phyloP scores from a whole-genome alignment of 2,329 filamentous ascomycete genomes.

The Calonectria fujianensis region DNA sequence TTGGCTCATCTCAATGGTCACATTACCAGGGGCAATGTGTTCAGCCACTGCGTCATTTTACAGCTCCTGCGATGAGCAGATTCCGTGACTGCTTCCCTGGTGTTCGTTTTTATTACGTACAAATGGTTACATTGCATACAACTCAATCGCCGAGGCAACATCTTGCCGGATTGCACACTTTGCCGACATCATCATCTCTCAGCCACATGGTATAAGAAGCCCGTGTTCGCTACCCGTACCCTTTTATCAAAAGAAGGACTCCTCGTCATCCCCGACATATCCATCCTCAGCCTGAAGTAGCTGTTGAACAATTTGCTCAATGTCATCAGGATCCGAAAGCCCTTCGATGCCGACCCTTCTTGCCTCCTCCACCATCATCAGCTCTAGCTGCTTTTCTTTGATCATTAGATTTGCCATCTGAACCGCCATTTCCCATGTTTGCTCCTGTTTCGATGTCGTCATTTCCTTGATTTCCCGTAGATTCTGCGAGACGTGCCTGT shows the following conservation, averaged over 20 bases:
- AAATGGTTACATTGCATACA: not conserved
- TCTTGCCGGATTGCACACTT: not conserved
- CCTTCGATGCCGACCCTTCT: conserved; percentile 36
- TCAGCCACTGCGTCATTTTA: conserved; percentile 15
- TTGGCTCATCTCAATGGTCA: conserved; percentile 25
- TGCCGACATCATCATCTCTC: not conserved
- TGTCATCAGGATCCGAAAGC: conserved; percentile 25
- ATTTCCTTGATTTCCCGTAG: conserved; percentile 46
- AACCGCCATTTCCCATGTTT: conserved; percentile 33
- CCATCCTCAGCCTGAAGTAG: conserved; percentile 19
- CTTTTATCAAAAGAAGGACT: conserved; percentile 35
- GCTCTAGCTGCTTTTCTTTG: conserved; percentile 35
- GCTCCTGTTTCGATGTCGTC: conserved; percentile 19
- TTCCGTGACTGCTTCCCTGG: not conserved
- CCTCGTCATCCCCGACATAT: conserved; percentile 5
- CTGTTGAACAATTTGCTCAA: conserved; percentile 34
- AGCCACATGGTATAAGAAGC: not conserved
- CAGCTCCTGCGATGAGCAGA: not conserved
- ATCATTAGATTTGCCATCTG: conserved; percentile 33
- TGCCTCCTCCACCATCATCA: conserved; percentile 36
- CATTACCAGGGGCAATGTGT: conserved; percentile 22
- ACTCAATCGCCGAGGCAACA: not conserved
- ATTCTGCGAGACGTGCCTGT: conserved; percentile 53
- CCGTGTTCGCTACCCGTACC: not conserved
- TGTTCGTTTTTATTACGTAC: not conserved